Evolutionary conservation across 345 rosid genomes (phyloP), one percentile per base, ranked within the genome.

Genomic region (Brassica rapa): DNA sequence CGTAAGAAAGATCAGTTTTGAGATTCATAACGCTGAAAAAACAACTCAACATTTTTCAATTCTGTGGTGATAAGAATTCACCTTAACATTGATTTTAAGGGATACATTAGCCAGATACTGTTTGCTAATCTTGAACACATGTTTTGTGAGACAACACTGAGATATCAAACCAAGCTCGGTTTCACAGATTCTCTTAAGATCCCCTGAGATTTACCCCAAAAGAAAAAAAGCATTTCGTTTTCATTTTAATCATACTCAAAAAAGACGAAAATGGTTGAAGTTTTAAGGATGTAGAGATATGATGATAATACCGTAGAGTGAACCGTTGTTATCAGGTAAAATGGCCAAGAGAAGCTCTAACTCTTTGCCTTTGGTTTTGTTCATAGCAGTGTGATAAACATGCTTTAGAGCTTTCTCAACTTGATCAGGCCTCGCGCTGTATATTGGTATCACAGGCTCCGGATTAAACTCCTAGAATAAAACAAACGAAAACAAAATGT

Each of bases 81-180:
- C 99, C 99, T 95, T 95, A 62, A 95, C 99, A 76, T 95, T 95
- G 82, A 95, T 95, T 81, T 95, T 95, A 25, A 95, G 90, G 19
- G 99, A 87, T 9, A 95, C 97, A 83, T 95, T 95, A 56, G 99
- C 98, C 80, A 95, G 79, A 82, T 95, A 95, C 79, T 95, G 99
- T 87, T 91, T 95, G 88, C 90, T 91, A 76, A 93, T 93, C 90
- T 90, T 95, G 89, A 93, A 91, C 71, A 95, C 99, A 78, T 95
- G 94, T 70, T 95, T 95, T 75, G 97, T 89, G 66, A 95, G 96
- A 74, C 99, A 95, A 77, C 99, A 95, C 74, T 95, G 99, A 24
- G 99, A 88, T 82, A 95, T 93, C 73, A 95, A 79, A 59, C 99
- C 99, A 14, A 95, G 96, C 68, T 95, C 99, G 16, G 99, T 95